phyloP scores from a whole-genome alignment of 2,329 filamentous ascomycete genomes.

The Pyrenochaeta sp. region DNA sequence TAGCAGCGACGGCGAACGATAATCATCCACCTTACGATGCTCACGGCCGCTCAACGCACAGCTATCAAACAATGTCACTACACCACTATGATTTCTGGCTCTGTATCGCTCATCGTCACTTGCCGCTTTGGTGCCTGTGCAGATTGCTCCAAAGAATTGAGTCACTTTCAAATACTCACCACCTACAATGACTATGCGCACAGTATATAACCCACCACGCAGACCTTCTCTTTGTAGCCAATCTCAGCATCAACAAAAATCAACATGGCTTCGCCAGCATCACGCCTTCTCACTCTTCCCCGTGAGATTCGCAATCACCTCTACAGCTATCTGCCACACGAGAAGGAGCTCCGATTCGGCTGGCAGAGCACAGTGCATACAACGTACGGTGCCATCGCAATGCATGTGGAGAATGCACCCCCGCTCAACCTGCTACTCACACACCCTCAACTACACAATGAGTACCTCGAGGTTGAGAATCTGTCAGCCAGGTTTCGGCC shows the following conservation, averaged over 20 bases:
- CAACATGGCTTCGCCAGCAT: background rate
- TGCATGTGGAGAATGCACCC: slow-evolving; percentile 64
- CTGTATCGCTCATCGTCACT: no score
- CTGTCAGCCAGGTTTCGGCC: background rate
- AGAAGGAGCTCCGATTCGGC: background rate
- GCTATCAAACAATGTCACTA: no score
- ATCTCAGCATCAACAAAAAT: background rate
- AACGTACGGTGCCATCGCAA: background rate
- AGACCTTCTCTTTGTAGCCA: background rate
- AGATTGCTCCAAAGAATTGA: no score
- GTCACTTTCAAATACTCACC: no score
- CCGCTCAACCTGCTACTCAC: slow-evolving; percentile 74
- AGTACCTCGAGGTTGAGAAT: slow-evolving; percentile 60
- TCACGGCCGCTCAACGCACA: no score
- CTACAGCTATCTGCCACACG: background rate
- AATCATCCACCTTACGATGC: no score
- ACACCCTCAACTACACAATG: slow-evolving; percentile 82
- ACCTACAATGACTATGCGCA: no score
- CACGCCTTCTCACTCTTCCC: background rate
- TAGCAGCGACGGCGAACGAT: no score
- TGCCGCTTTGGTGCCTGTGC: no score
- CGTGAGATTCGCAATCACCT: background rate
- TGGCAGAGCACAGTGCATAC: background rate
- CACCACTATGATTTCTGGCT: no score
- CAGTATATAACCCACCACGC: background rate